Base-by-base conservation (phyloP, 176 grass and related monocot species). In the Secale cereale region DNA sequence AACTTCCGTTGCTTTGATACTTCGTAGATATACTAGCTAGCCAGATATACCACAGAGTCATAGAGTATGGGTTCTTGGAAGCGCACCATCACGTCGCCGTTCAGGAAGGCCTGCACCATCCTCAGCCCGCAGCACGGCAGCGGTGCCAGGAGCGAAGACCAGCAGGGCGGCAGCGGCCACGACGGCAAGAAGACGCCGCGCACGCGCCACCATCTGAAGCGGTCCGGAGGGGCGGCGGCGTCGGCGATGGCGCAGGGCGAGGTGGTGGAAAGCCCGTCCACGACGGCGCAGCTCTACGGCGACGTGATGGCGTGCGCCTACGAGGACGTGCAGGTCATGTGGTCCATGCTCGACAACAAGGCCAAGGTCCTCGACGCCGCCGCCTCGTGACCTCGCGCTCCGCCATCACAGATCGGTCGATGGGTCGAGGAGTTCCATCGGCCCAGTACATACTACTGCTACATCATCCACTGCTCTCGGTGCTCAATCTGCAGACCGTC, bases 261-360 rank as follows among this genome's bases (percentile, higher is more conserved):
- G 26, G 46, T 3, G 81, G 63, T 12, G 74, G 82, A 64, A 41
- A 74, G 17, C 57, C 27, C 56, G 48, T 28, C 86, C 8, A 20
- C 65, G 11, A 71, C 69, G 33, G 79, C 83, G 90, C 85, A 93
- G 88, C 91, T 93, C 25, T 87, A 93, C 75, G 88, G 91, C 74
- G 91, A 93, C 78, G 91, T 93, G 26, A 90, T 88, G 88, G 91
- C 91, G 31, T 93, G 91, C 77, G 27, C 91, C 10, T 93, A 93
- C 65, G 88, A 90, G 88, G 91, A 93, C 70, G 91, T 93, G 15
- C 88, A 87, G 77, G 82, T 93, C 48, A 90, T 93, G 91, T 93
- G 91, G 91, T 83, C 85, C 59, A 93, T 93, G 82, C 91, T 93
- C 59, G 91, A 90, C 77, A 88, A 86, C 80, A 93, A 93, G 43